phyloP scores from a whole-genome alignment of 495 filamentous ascomycete genomes.

The Podospora anserina region DNA sequence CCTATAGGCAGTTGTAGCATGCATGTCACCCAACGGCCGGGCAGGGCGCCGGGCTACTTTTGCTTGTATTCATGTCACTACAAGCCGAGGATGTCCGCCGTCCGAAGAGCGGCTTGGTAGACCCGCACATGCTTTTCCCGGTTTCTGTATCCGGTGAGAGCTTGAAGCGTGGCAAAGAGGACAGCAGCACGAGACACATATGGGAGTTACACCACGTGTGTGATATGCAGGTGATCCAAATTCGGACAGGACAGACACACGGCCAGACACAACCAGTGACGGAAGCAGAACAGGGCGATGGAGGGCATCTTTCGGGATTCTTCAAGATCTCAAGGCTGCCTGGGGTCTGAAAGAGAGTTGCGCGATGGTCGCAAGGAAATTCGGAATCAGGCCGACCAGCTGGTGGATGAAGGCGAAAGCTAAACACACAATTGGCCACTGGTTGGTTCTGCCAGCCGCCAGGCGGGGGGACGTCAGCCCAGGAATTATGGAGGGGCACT shows the following conservation, averaged over 20 bases:
- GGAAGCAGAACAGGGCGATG: background rate
- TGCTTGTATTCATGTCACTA: background rate
- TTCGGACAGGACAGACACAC: background rate
- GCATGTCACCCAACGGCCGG: background rate
- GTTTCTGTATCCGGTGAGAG: conserved; percentile 1
- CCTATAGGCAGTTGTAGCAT: background rate
- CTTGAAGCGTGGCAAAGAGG: background rate
- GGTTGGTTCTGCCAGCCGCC: background rate
- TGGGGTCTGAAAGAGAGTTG: background rate
- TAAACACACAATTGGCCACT: conserved; percentile 2
- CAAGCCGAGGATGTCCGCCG: conserved; percentile 16
- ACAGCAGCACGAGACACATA: background rate
- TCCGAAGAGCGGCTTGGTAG: conserved; percentile 2
- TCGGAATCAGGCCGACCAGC: background rate
- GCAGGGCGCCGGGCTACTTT: background rate
- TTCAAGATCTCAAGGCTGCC: background rate
- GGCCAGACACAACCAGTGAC: background rate
- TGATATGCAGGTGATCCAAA: background rate
- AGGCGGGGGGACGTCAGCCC: background rate
- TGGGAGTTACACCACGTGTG: background rate
- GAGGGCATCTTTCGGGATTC: too few species aligned
- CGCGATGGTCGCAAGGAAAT: background rate
- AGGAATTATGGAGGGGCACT: background rate
- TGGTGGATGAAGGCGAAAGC: background rate
- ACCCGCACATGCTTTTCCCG: conserved; percentile 15